Evolutionary conservation across 345 rosid genomes (phyloP), one percentile per base, ranked within the genome.

Genomic region (Triadica sebifera): DNA sequence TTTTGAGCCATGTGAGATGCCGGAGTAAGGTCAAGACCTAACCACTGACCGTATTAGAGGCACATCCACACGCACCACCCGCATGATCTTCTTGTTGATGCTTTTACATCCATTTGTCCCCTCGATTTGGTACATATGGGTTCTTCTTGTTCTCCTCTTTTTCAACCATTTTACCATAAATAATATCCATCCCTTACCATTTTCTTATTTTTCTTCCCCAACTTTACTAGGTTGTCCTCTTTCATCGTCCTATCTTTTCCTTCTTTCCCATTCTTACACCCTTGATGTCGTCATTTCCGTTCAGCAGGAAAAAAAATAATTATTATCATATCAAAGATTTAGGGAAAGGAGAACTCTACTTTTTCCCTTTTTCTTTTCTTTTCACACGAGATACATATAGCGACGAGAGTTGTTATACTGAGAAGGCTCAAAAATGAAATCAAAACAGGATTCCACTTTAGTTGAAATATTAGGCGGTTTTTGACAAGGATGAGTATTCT

Each of bases 91-190:
- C 34, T 29, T 29, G 34, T 17, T 59, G 73, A 51, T 24, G 67
- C 78, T 49, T 68, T 69, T 68, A 11, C 76, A 52, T 47, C 45
- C 41, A 25, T 12, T 3, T 78, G 84, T 78, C 75, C 69, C 84
- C 77, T 43, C 58, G 77, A 75, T 81, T 78, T 68, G 77, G 20
- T 49, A 7, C 82, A 75, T 16, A 22, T 75, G 77, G 82, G 77
- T 63, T 63, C 80, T 16, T 20, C 61, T 25, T 65, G 74, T 56
- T 37, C 69, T 29, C 29, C 43, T 70, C 11, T 64, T 47, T 72
- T 72, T 12, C 8, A n/a, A 15, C 29, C 75, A 22, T 15, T 25
- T 9, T 41, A 13, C n/a, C 46, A 29, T 6, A 51, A 17, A 0
- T 12, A 5, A 49, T 47, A 53, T 5, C 13, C 43, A 1, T 15